These are phyloP conservation scores for Grosmannia serpens DNA, from an alignment of 2,329 filamentous ascomycete genomes.

Conservation along the genomic window DNA sequence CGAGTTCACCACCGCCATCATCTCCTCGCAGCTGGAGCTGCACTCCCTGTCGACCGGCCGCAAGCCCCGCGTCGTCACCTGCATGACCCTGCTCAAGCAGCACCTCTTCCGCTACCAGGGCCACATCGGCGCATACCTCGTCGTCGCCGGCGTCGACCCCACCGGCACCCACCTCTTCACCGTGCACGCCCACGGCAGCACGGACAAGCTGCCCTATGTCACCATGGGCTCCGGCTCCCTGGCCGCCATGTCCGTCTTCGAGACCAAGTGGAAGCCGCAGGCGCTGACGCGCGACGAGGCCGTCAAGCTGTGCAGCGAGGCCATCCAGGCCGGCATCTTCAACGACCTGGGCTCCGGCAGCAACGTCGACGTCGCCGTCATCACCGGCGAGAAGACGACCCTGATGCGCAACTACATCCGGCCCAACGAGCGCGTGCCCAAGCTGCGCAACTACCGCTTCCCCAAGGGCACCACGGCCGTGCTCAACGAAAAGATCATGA, in stretches of 20 bases:
- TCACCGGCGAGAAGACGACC: conserved; percentile 89
- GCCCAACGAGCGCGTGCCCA: conserved; percentile 82
- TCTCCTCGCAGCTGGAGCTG: conserved; percentile 96
- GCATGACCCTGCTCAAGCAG: conserved; percentile 99
- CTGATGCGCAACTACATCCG: conserved; percentile 86
- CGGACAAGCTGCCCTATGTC: conserved; percentile 97
- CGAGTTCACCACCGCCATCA: conserved; percentile 96
- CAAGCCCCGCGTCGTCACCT: conserved; percentile 92
- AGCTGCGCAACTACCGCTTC: conserved; percentile 91
- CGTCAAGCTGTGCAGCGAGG: conserved; percentile 71
- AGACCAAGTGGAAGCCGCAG: conserved; percentile 77
- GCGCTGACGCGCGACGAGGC: conserved; percentile 67
- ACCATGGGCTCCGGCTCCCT: conserved; percentile 97
- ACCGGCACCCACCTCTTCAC: conserved; percentile 94
- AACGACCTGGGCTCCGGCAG: conserved; percentile 95
- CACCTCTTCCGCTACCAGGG: conserved; percentile 98
- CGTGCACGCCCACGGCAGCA: conserved; percentile 94
- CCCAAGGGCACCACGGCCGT: conserved; percentile 85
- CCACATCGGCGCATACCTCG: conserved; percentile 94
- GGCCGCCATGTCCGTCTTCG: conserved; percentile 96
- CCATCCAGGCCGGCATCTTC: conserved; percentile 94
- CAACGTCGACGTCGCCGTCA: conserved; percentile 94
- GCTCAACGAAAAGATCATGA: conserved; percentile 81
- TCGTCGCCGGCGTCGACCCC: conserved; percentile 92
- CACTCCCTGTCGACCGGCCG: conserved; percentile 94